Evolutionary conservation across 257 asterid species (phyloP).

Genomic region (Cynanchum wilfordii): DNA sequence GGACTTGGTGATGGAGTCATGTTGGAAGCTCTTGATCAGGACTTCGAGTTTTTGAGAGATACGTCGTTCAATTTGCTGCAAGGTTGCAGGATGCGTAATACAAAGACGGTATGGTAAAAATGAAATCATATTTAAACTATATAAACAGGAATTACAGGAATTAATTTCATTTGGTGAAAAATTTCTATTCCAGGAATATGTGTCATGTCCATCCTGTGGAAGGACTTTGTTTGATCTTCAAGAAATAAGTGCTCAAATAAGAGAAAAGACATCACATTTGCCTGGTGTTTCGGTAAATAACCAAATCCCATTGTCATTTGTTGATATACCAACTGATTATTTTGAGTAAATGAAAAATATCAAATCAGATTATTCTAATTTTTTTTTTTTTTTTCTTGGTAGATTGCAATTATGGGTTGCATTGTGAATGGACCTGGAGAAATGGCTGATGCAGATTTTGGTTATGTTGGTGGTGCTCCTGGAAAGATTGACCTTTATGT

Average conservation of each 20-base stretch:
- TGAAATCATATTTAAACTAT: neutral
- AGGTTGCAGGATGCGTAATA: slow-evolving; percentile 99
- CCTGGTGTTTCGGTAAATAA: slow-evolving; percentile 96
- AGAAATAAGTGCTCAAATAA: slow-evolving; percentile 89
- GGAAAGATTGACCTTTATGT: slow-evolving; percentile 98
- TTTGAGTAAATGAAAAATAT: neutral
- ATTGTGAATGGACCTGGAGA: slow-evolving; percentile 99
- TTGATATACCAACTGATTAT: neutral
- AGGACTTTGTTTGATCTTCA: slow-evolving; percentile 96
- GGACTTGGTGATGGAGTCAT: slow-evolving; percentile 96
- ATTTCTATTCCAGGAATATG: slow-evolving; percentile 66
- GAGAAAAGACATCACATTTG: slow-evolving; percentile 92
- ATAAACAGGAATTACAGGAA: neutral
- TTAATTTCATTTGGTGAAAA: slow-evolving; percentile 3
- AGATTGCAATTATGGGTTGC: slow-evolving; percentile 99
- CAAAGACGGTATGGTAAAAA: slow-evolving; percentile 66
- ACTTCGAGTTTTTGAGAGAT: slow-evolving; percentile 71
- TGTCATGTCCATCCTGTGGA: slow-evolving; percentile 99
- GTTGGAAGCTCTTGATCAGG: slow-evolving; percentile 84
- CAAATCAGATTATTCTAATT: neutral
- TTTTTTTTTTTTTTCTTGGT: slow-evolving; percentile 11
- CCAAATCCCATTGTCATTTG: slow-evolving; percentile 9
- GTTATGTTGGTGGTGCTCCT: slow-evolving; percentile 98
- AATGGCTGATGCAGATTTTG: slow-evolving; percentile 99
- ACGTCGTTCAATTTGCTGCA: slow-evolving; percentile 95